These are phyloP conservation scores for Pythium brachiatum DNA, from an alignment of 352 stramenopile genomes.

Conservation along the genomic window DNA sequence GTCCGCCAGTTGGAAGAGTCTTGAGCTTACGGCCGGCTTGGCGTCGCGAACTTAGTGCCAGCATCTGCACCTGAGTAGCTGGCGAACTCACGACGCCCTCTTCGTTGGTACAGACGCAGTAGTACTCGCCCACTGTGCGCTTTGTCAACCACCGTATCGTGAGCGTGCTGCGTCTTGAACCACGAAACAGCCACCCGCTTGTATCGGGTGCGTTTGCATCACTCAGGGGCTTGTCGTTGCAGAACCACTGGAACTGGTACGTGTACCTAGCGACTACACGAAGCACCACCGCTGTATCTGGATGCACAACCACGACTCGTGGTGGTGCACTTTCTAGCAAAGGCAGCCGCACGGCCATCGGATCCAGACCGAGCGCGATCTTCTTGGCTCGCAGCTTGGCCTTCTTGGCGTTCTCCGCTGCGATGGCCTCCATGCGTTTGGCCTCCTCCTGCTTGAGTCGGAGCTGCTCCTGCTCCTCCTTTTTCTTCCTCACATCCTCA, in stretches of 20 bases:
- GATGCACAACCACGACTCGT: conserved; percentile 24
- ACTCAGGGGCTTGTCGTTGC: conserved; percentile 32
- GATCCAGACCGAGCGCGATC: conserved; percentile 54
- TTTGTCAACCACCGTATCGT: conserved; percentile 38
- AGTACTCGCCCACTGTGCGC: conserved; percentile 50
- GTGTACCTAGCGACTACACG: conserved; percentile 42
- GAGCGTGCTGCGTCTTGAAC: conserved; percentile 35
- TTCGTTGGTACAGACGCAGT: conserved; percentile 64
- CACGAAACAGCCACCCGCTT: conserved; percentile 8
- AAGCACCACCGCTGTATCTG: conserved; percentile 31
- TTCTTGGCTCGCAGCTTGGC: conserved; percentile 56
- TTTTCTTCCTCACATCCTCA: conserved; percentile 31
- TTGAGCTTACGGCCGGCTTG: conserved; percentile 30
- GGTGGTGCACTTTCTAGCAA: conserved; percentile 33
- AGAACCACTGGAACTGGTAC: conserved; percentile 48
- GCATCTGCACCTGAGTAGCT: conserved; percentile 33
- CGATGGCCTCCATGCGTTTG: conserved; percentile 29
- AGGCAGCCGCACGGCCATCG: conserved; percentile 37
- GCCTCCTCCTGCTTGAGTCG: conserved; percentile 32
- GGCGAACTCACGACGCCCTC: conserved; percentile 39
- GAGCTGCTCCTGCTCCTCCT: conserved; percentile 28
- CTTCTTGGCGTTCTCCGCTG: conserved; percentile 37
- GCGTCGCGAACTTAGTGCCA: conserved; percentile 24
- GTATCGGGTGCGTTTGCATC: conserved; percentile 19
- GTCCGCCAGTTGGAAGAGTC: conserved; percentile 19